Base-by-base conservation (phyloP, 2,329 filamentous ascomycete species). In the Fusarium palustre region DNA sequence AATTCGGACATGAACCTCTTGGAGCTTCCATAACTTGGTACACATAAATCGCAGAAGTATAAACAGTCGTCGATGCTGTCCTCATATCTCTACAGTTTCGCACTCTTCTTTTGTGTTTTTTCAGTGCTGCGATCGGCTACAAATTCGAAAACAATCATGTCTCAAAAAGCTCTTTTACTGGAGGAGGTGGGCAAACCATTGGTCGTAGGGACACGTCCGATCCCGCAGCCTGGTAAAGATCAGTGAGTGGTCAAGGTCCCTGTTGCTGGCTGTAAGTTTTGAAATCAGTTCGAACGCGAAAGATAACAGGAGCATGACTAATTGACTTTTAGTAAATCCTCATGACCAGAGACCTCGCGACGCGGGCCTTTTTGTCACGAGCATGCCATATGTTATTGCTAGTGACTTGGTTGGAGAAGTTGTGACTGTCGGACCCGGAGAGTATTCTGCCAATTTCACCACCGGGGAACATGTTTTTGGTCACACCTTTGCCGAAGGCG, bases 231-330 rank as follows among this genome's bases (percentile, higher is more conserved):
- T 5, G 7, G 18, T 2, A 18, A 34, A 7, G 33, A 33, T 15
- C 39, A 54, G 13, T 5, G 47, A 13, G 20, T 54, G 18, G 50
- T 54, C 18, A 54, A 54, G 28, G 39, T 54, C 28, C 39, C 47
- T 47, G 52, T 55, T 15, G 28, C 52, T 25, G 41, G 52, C 12
- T 3, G 52, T 55, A 55, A 36, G 52, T 48, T 18, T 10, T 1
- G 2, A 20, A 20, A 20, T 33, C 7, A 13, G 3, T 10, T n/a
- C 8, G 10, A 2, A 7, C 20, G 10, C 3, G n/a, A 5, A 4
- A 2, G 7, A 42, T 2, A 7, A 11, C 5, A 22, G 10, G 12
- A 12, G 18, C 18, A 18, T n/a, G 15, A 2, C 22, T 54, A 7
- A 55, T 7, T 13, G 3, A 10, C 9, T 0, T 7, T 20, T 5